Percentiles rank a stretch among this genome's conserved stretches.
phyloP scores from a whole-genome alignment of 352 stramenopile genomes.

The Globisporangium cylindrosporum region DNA sequence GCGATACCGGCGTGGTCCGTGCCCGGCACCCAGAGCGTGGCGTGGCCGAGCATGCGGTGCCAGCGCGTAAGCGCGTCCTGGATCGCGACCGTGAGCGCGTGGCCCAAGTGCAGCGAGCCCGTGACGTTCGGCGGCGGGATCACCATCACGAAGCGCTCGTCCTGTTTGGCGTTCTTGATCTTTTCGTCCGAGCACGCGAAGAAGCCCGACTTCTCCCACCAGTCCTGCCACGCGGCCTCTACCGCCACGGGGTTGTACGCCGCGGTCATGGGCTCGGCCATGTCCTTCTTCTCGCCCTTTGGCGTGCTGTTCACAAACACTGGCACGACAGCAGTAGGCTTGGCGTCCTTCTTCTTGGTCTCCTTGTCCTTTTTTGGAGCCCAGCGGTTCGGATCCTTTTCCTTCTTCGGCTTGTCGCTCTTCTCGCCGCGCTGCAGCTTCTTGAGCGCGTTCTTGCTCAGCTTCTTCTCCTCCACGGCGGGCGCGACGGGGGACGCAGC shows the following conservation, averaged over 20 bases:
- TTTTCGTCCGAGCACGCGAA: slow-evolving; percentile 92
- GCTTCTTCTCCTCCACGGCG: slow-evolving; percentile 50
- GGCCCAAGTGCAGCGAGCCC: slow-evolving; percentile 95
- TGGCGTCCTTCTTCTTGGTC: slow-evolving; percentile 75
- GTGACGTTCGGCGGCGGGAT: slow-evolving; percentile 87
- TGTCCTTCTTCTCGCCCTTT: slow-evolving; percentile 94
- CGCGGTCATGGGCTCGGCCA: slow-evolving; percentile 87
- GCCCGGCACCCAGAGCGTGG: slow-evolving; percentile 97
- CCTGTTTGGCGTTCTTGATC: slow-evolving; percentile 62
- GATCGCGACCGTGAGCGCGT: slow-evolving; percentile 98
- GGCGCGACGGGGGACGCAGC: neutral
- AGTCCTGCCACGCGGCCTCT: slow-evolving; percentile 98
- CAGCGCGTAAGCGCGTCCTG: slow-evolving; percentile 97
- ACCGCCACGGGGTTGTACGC: slow-evolving; percentile 97
- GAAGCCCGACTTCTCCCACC: slow-evolving; percentile 96
- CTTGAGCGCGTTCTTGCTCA: slow-evolving; percentile 97
- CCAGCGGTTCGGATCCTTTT: slow-evolving; percentile 93
- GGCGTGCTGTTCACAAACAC: slow-evolving; percentile 93
- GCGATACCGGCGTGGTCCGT: slow-evolving; percentile 99
- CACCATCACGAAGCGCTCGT: slow-evolving; percentile 98
- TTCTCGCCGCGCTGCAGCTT: slow-evolving; percentile 90
- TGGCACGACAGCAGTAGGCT: slow-evolving; percentile 23
- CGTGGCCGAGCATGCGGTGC: slow-evolving; percentile 97
- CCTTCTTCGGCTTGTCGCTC: slow-evolving; percentile 90
- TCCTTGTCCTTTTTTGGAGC: slow-evolving; percentile 86